Percentiles rank a stretch among this genome's conserved stretches.
phyloP scores from a whole-genome alignment of 2,329 filamentous ascomycete species.

The Monosporascus sp. region DNA sequence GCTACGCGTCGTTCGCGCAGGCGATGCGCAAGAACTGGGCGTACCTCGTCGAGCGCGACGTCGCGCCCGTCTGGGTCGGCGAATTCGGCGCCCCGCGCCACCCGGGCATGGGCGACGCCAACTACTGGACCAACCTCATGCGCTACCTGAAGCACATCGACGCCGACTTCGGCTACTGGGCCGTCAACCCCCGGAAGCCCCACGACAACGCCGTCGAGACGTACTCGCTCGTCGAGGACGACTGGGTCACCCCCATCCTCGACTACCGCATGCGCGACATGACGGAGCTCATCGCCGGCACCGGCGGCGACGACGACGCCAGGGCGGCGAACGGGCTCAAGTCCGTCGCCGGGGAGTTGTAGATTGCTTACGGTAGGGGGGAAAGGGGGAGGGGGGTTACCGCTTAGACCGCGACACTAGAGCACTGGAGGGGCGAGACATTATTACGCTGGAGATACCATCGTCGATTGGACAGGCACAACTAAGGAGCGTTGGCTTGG shows the following conservation, averaged over 20 bases:
- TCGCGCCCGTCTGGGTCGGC: constrained; percentile 63
- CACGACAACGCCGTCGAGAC: constrained; percentile 51
- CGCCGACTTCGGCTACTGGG: constrained; percentile 68
- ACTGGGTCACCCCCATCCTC: constrained; percentile 58
- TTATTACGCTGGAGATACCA: no score
- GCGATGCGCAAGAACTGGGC: constrained; percentile 64
- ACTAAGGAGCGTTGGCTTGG: no score
- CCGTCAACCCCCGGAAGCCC: constrained; percentile 62
- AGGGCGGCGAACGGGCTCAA: background rate
- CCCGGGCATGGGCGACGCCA: constrained; percentile 51
- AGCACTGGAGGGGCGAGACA: no score
- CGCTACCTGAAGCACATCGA: constrained; percentile 52
- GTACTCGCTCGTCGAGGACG: constrained; percentile 58
- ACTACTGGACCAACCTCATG: constrained; percentile 63
- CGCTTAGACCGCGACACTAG: no score
- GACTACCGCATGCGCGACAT: constrained; percentile 62
- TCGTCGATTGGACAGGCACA: no score
- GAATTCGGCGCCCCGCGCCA: constrained; percentile 57
- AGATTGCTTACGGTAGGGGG: background rate
- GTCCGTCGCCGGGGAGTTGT: background rate
- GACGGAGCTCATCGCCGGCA: constrained; percentile 44
- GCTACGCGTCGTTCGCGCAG: constrained; percentile 56
- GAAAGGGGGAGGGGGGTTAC: no score
- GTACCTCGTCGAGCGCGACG: constrained; percentile 52
- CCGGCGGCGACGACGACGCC: constrained; percentile 2